Base-by-base conservation (phyloP, 345 rosid species). In the Eucalyptus melliodora region DNA sequence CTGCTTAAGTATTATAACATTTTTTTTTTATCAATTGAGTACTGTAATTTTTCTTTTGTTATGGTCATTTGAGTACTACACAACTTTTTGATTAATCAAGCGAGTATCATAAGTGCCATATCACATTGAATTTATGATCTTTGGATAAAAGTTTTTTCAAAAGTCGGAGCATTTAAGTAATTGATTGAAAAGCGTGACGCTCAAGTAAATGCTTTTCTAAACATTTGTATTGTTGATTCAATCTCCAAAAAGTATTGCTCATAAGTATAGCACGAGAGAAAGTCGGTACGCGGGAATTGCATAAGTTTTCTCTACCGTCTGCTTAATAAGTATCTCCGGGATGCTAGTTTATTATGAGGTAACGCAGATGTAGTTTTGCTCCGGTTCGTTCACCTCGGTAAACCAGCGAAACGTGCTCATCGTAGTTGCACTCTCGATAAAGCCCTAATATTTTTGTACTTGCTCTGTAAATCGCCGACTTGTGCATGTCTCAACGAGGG, bases 181-280 rank as follows among this genome's bases (percentile, higher is more conserved):
- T 37, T 27, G 1, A 37, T 19, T 3, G 3, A 6, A 40, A 37
- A 10, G 8, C 24, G 2, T 11, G 85, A 3, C 1, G 6, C 5
- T 77, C 15, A 40, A 77, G 14, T 77, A 13, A 77, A 23, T 4
- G 8, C 4, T 11, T 12, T 37, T 72, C 45, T 37, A 72, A 37
- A 77, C 27, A 37, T 40, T 31, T 11, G 6, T 31, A 9, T 69
- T 34, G 5, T 40, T 69, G 21, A 34, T 67, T 67, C 42, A 16
- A 67, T 31, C 81, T 69, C 6, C 24, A 72, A 72, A 34, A 72
- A 17, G 2, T 34, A 72, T 67, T 19, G 44, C 82, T 72, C 21
- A 72, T 34, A 34, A 8, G 26, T 11, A 37, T 9, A 34, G 11
- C 44, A 69, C 23, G 13, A 69, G 12, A 69, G 81, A 69, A 69